Evolutionary conservation across 106 monocot genomes (phyloP).

Genomic region (Dendrobium catenatum): DNA sequence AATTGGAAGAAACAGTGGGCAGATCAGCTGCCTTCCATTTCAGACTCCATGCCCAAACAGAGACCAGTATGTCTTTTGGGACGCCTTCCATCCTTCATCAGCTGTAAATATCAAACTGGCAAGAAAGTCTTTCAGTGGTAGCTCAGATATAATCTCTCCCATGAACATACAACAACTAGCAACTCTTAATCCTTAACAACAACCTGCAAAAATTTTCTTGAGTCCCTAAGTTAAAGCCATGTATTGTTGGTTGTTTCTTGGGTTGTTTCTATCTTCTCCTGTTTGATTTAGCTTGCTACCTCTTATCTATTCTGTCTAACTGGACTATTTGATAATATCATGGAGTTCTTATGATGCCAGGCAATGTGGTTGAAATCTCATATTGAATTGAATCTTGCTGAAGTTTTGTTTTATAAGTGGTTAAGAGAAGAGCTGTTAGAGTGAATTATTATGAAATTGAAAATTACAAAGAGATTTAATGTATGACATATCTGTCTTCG

Average conservation of each 20-base stretch:
- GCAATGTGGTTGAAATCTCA: not conserved
- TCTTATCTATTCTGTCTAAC: not conserved
- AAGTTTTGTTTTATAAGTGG: not conserved
- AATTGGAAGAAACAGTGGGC: slow-evolving; percentile 68
- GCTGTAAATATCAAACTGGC: slow-evolving; percentile 53
- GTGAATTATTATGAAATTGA: not conserved
- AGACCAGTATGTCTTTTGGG: slow-evolving; percentile 74
- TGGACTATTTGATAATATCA: not conserved
- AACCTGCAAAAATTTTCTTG: not conserved
- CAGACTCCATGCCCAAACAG: slow-evolving; percentile 59
- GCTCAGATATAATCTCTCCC: not conserved
- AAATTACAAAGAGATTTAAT: not conserved
- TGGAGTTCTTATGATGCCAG: not conserved
- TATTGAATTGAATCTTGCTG: not conserved
- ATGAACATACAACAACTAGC: slow-evolving; percentile 7
- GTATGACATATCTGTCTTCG: not conserved
- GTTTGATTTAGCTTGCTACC: not conserved
- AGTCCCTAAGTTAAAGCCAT: not conserved
- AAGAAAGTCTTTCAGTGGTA: slow-evolving; percentile 42
- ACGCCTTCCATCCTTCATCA: slow-evolving; percentile 85
- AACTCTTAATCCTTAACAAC: not conserved
- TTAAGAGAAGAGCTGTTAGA: not conserved
- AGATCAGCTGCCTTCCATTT: slow-evolving; percentile 75
- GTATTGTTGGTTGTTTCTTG: not conserved
- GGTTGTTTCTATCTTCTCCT: not conserved